Evolutionary conservation across 345 rosid genomes (phyloP), one percentile per base, ranked within the genome.

Genomic region (Leavenworthia alabamica): DNA sequence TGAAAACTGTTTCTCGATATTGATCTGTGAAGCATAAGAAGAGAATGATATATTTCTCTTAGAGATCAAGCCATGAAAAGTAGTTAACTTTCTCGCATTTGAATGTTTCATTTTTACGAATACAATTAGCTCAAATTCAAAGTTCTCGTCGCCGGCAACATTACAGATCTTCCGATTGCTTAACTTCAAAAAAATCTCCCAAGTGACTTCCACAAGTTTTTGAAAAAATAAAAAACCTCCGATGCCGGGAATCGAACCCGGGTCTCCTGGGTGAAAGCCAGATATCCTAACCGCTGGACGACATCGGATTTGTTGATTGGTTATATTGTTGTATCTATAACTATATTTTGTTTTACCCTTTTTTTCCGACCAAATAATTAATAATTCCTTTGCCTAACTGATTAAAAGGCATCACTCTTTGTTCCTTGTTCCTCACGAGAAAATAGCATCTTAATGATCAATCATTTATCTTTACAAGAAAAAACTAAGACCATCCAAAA

Each of bases 181-280:
- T 19, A 5, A 52, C 5, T 16, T 51, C 0, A 2, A 9, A 22
- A 12, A 29, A 15, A 27, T 2, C 17, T 22, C 11, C 13, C 1
- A 0, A 1, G 0, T n/a, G n/a, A n/a, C n/a, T n/a, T 40, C 3
- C 1, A 2, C 13, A 17, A 10, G 4, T 0, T 56, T 48, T 28
- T 13, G 2, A 6, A 17, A 41, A 0, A 20, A 20, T 2, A 20
- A 4, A 40, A 63, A 20, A 8, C 0, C 86, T 89, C 91, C 88
- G 79, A 71, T 83, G 91, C 85, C 91, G 91, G 91, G 84, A 89
- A 89, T 86, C 82, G 88, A 89, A 83, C 97, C 92, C 86, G 92
- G 92, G 90, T 86, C 89, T 70, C 88, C 88, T 84, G 95, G 92
- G 90, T 84, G 90, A 84, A 86, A 86, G 92, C 88, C 92, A 86